Evolutionary conservation across 345 rosid genomes (phyloP), one percentile per base, ranked within the genome.

Genomic region (Populus deltoides): DNA sequence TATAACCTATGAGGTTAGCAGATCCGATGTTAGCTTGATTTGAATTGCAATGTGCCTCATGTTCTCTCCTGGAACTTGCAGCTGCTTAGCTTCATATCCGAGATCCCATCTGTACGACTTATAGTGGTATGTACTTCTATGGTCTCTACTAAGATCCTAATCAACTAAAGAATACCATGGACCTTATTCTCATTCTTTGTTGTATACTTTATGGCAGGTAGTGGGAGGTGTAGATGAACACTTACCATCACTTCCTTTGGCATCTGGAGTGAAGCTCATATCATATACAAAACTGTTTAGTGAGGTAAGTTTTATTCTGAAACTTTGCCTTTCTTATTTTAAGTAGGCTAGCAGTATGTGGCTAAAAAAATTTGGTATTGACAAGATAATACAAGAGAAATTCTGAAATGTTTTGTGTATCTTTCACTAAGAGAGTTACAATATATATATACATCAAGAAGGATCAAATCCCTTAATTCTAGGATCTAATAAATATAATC

Each of bases 151-250:
- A 61, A 36, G 49, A 33, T 70, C 73, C 77, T 59, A 68, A 76
- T 51, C 4, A 67, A 41, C 22, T 70, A 47, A 41, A 15, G 51
- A 27, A 20, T 55, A 4, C 61, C 33, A 72, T 66, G 35, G 8
- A 66, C 24, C 57, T 36, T 71, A 22, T 20, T 70, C 29, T 39
- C 71, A 18, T 61, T 17, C 69, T 38, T 27, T 67, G n/a, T 27
- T 76, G 57, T 38, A 57, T 69, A 68, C 43, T 45, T 12, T 25
- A 38, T 69, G 51, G 51, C 79, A 92, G 98, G 97, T 94, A 73
- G 94, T 94, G 68, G 98, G 97, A 76, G 98, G 91, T 59, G 87
- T 71, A 11, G 97, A 92, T 41, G 90, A 85, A 80, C 81, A 88
- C 82, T 81, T 94, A 43, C 93, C 97, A 59, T 85, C 89, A 24